A percentile compares a stretch with the other conserved stretches of the same genome.
phyloP scores from a whole-genome alignment of 2,329 filamentous ascomycete genomes.

The Mycogone perniciosa region DNA sequence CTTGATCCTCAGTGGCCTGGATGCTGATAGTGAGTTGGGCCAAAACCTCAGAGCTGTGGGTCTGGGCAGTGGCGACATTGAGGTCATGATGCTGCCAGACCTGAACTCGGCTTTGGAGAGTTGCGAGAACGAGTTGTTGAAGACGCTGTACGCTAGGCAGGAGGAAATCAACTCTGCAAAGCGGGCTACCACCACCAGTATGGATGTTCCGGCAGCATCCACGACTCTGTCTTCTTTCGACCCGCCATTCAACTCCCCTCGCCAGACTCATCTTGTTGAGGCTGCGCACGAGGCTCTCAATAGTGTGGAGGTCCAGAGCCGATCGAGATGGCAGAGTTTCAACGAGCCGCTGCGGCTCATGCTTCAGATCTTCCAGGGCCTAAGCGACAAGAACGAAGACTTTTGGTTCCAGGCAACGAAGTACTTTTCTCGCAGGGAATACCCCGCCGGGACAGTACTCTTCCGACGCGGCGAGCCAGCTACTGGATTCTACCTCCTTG shows the following conservation, averaged over 20 bases:
- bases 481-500: conserved; percentile 82
- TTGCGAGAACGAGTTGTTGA: conserved; percentile 90
- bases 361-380: conserved; percentile 87
- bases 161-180: conserved; percentile 49
- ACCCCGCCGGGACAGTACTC: conserved; percentile 62
- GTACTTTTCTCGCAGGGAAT: conserved; percentile 69
- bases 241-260: conserved; percentile 65
- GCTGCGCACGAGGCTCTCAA: conserved; percentile 71
- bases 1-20: conserved; percentile 76
- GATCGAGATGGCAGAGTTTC: conserved; percentile 74
- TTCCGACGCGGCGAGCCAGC: conserved; percentile 73
- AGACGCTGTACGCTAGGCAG: conserved; percentile 66
- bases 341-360: conserved; percentile 87
- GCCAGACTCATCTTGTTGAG: conserved; percentile 67
- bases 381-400: conserved; percentile 82
- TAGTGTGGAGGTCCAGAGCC: conserved; percentile 53
- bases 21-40: conserved; percentile 68
- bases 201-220: conserved; percentile 41
- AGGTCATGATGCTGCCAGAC: conserved; percentile 76
- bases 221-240: conserved; percentile 31
- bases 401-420: conserved; percentile 81
- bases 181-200: conserved; percentile 35
- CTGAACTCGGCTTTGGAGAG: conserved; percentile 90
- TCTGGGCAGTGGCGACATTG: conserved; percentile 64
- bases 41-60: conserved; percentile 77